phyloP scores from a whole-genome alignment of 345 rosid species.

The Bruguiera gymnorhiza region DNA sequence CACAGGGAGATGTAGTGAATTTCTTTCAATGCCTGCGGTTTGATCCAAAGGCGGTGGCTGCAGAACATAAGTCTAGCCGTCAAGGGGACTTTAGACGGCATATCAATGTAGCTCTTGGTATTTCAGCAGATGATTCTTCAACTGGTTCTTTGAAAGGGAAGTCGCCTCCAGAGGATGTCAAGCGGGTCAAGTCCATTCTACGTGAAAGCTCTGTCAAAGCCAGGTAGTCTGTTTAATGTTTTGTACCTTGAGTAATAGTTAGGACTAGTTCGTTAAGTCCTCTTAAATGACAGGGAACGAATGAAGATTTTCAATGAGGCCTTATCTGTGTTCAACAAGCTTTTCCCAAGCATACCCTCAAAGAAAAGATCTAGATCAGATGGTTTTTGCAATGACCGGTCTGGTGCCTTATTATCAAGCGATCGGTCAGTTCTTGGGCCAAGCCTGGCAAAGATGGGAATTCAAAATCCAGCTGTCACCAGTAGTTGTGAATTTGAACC shows the following conservation, averaged over 20 bases:
- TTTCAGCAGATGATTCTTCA: conserved; percentile 72
- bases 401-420: conserved; percentile 45
- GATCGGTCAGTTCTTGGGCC: conserved; percentile 60
- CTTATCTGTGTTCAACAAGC: conserved; percentile 72
- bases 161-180: conserved; percentile 76
- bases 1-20: conserved; percentile 64
- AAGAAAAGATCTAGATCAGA: conserved; percentile 91
- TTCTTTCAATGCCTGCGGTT: conserved; percentile 72
- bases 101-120: conserved; percentile 66
- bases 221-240: conserved; percentile 59
- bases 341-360: conserved; percentile 63
- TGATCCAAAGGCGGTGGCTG: conserved; percentile 69
- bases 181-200: conserved; percentile 58
- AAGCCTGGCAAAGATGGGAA: conserved; percentile 64
- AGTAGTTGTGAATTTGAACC: conserved; percentile 71
- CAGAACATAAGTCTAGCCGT: conserved; percentile 71
- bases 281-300: conserved; percentile 65
- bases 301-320: conserved; percentile 71
- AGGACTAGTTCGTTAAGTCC: conserved; percentile 29
- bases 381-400: conserved; percentile 54
- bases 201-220: conserved; percentile 68
- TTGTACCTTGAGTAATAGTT: conserved; percentile 14
- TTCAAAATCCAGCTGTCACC: conserved; percentile 54
- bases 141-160: conserved; percentile 57
- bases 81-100: conserved; percentile 71